phyloP scores from a whole-genome alignment of 202 grass and related monocot species.

The Schoenoplectus tabernaemontani region DNA sequence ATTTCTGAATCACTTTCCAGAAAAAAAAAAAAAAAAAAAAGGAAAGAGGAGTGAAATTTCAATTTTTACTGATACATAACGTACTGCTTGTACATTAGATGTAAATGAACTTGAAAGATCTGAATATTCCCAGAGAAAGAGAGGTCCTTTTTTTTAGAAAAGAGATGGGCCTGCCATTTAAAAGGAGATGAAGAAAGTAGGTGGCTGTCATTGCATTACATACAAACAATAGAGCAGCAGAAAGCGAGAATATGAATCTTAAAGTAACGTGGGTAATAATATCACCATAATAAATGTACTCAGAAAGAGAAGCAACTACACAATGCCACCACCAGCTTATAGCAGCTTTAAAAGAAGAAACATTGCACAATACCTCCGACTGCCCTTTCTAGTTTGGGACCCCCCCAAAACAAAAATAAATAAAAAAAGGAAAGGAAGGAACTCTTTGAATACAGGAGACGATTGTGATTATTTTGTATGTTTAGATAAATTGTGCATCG shows the following conservation, averaged over 20 bases:
- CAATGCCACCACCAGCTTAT: conserved; percentile 18
- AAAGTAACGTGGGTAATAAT: conserved; percentile 21
- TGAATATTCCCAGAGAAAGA: background rate
- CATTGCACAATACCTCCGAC: background rate
- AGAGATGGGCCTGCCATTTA: no score
- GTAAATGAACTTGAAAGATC: conserved; percentile 1
- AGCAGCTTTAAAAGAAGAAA: conserved; percentile 23
- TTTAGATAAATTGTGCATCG: no score
- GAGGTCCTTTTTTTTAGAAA: no score
- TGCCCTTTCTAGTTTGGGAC: background rate
- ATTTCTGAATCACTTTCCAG: conserved; percentile 1
- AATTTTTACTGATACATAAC: background rate
- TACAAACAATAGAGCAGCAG: background rate
- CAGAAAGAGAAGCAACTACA: conserved; percentile 22
- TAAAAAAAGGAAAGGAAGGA: background rate
- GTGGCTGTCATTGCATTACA: conserved; percentile 6
- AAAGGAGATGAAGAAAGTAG: conserved; percentile 9
- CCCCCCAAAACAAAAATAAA: no score
- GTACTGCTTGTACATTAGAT: background rate
- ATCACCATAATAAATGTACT: conserved; percentile 26
- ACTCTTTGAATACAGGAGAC: no score
- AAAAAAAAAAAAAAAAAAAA: background rate
- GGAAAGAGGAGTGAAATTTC: no score
- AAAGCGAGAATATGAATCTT: conserved; percentile 17
- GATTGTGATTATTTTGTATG: no score